Evolutionary conservation across 768 basidiomycete genomes (phyloP).

Genomic region (Naganishia randhawae): DNA sequence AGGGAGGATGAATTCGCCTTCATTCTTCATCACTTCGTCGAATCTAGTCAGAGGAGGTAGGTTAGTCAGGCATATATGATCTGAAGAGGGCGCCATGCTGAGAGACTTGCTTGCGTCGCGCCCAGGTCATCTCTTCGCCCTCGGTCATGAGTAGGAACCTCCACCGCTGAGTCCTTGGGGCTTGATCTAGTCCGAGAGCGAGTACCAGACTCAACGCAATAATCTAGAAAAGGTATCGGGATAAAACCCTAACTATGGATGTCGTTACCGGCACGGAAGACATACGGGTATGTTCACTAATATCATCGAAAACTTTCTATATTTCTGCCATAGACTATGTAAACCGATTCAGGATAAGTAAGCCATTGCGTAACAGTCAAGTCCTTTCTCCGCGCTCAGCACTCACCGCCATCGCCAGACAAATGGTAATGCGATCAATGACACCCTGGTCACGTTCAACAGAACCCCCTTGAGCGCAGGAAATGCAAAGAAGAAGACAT

Average conservation of each 20-base stretch:
- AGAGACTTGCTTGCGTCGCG: constrained; percentile 46
- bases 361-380: background rate
- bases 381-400: background rate
- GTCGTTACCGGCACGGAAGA: too few species aligned
- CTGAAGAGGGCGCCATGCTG: background rate
- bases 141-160: constrained; percentile 54
- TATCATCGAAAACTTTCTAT: constrained; percentile 48
- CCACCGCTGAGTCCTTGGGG: constrained; percentile 52
- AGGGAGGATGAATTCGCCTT: constrained; percentile 50
- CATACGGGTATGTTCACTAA: constrained; percentile 53
- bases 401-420: constrained; percentile 44
- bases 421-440: constrained; percentile 50
- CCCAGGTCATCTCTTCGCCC: constrained; percentile 54
- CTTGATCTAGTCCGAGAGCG: constrained; percentile 53
- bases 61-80: constrained; percentile 6
- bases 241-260: too few species aligned
- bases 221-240: constrained; percentile 45
- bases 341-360: constrained; percentile 12
- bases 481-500: constrained; percentile 54
- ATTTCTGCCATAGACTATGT: constrained; percentile 51
- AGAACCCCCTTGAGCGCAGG: constrained; percentile 54
- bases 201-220: constrained; percentile 53
- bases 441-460: constrained; percentile 48
- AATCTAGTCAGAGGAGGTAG: constrained; percentile 38
- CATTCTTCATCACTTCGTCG: constrained; percentile 50